These are phyloP conservation scores for Prunus campanulata DNA, from an alignment of 306 rosid species.

Conservation along the genomic window DNA sequence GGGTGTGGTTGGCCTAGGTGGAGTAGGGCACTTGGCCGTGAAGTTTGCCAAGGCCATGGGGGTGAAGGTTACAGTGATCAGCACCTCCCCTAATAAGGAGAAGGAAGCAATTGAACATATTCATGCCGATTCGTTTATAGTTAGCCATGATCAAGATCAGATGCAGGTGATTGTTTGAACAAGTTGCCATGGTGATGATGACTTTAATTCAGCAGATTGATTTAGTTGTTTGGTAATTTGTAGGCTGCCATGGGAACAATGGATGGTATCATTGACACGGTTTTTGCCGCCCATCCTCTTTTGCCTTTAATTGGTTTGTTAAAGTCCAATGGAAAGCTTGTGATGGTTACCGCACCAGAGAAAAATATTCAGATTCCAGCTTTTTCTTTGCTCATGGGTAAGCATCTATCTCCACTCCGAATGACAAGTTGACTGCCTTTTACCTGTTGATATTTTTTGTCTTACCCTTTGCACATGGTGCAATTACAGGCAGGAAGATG, in stretches of 20 bases:
- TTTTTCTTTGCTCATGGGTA: constrained; percentile 30
- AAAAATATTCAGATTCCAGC: constrained; percentile 30
- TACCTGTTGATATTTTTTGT: no score
- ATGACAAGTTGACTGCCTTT: no score
- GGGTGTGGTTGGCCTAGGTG: constrained; percentile 54
- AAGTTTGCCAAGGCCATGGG: constrained; percentile 44
- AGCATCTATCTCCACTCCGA: background rate
- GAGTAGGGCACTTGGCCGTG: constrained; percentile 44
- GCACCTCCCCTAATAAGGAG: constrained; percentile 32
- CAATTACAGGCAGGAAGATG: constrained; percentile 10
- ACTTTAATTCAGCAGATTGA: no score
- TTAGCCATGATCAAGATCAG: constrained; percentile 31
- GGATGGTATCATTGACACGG: no score
- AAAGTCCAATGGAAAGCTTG: constrained; percentile 32
- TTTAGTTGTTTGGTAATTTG: background rate
- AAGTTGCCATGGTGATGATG: no score
- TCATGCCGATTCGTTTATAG: constrained; percentile 33
- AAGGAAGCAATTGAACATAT: constrained; percentile 30
- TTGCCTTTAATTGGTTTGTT: constrained; percentile 21
- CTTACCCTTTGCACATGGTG: no score
- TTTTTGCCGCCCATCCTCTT: constrained; percentile 14
- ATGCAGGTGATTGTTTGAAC: constrained; percentile 24
- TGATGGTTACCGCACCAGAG: constrained; percentile 33
- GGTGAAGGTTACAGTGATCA: constrained; percentile 36
- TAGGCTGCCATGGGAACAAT: constrained; percentile 24